Conservation (phyloP, 305 asterid species). For the Fraxinus xanthoxyloides region DNA sequence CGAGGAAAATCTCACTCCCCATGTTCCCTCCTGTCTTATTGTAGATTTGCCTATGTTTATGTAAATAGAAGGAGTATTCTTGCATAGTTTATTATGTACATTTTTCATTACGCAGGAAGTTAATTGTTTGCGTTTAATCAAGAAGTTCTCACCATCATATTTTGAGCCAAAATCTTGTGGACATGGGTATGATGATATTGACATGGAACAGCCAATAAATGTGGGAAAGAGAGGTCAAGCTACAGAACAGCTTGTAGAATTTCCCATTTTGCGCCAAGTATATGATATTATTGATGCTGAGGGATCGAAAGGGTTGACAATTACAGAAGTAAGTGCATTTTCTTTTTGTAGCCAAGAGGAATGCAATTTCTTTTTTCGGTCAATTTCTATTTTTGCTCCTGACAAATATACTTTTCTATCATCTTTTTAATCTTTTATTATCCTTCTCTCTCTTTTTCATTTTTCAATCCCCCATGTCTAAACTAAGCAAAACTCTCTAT, state of each 20-base stretch:
- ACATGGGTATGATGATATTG: conserved; percentile 38
- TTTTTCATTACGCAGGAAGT: conserved; percentile 50
- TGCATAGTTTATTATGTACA: conserved; percentile 13
- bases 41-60: neutral
- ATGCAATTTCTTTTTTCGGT: conserved; percentile 3
- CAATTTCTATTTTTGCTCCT: conserved; percentile 11
- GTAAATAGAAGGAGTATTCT: neutral
- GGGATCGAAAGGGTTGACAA: conserved; percentile 78
- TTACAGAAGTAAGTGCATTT: conserved; percentile 53
- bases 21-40: neutral
- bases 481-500: conserved; percentile 2
- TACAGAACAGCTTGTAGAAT: conserved; percentile 80
- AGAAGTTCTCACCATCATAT: conserved; percentile 66
- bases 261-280: conserved; percentile 78
- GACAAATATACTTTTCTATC: conserved; percentile 6
- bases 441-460: conserved; percentile 6
- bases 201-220: conserved; percentile 43
- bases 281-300: conserved; percentile 87
- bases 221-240: conserved; percentile 60
- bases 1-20: neutral
- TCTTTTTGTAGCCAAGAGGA: conserved; percentile 16
- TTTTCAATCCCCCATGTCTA: conserved; percentile 16
- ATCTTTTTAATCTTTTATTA: conserved; percentile 1
- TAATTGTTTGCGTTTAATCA: conserved; percentile 71
- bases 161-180: conserved; percentile 63